Base-by-base conservation (phyloP, 148 eudicot genomes). In the Mesembryanthemum crystallinum region DNA sequence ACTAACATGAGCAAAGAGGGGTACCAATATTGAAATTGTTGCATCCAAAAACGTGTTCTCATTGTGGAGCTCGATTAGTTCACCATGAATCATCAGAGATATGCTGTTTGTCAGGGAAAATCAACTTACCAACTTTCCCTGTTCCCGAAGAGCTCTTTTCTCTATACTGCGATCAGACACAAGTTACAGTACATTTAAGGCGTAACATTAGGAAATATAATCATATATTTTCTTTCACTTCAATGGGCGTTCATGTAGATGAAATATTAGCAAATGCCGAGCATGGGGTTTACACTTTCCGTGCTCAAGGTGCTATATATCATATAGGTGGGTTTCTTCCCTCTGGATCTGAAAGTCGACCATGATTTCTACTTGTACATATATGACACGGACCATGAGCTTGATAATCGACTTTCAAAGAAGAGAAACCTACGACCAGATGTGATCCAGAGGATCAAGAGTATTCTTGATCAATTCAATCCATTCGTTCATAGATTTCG, bases 221-320 rank as follows among this genome's bases (percentile, higher is more conserved):
- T 42, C 67, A 42, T 37, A 24, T 60, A 24, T 59, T 35, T 73
- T 20, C 76, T 23, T 37, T 60, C 37, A 73, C 57, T 24, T 73
- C 67, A 18, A 60, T 73, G 57, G 76, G 67, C 17, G 67, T 73
- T 12, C 54, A 73, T 25, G 3, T 73, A 55, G 76, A 73, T 43
- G 65, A 73, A 24, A 27, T 11, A 11, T 60, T 73, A 73, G 76
- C 67, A 60, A 60, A 73, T 73, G 67, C 54, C 3, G 15, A 59
- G 13, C 67, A 73, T 11, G 67, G 67, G 0, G 55, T 73, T 4
- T 60, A 73, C 39, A 59, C 51, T 7, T 73, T 60, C 9, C 57
- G 76, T 47, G 39, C 59, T 45, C 39, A 69, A 69, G 60, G 73
- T 25, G n/a, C 59, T 8, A 69, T 65, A 65, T 65, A 65, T 35